Conservation (phyloP, 805 yeast species). For the Lipomyces mesembrius region DNA sequence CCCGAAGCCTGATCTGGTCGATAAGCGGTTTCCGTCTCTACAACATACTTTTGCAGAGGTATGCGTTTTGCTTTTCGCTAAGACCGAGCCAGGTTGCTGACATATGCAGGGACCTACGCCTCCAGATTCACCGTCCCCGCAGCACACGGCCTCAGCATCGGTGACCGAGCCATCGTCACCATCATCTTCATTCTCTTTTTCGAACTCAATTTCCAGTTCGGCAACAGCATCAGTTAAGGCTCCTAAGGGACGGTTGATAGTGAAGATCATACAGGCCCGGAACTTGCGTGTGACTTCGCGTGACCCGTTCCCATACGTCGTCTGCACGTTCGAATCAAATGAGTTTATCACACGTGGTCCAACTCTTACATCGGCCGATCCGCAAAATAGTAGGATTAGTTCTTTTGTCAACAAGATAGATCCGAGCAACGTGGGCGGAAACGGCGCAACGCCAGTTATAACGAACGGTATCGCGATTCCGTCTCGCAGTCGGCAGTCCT, state of each 20-base stretch:
- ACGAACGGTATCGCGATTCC: constrained; percentile 48
- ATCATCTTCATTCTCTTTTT: constrained; percentile 24
- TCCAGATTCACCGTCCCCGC: constrained; percentile 14
- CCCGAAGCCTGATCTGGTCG: constrained; percentile 34
- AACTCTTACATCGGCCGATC: constrained; percentile 41
- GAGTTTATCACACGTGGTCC: constrained; percentile 89
- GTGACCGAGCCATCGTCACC: constrained; percentile 19
- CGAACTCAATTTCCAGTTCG: constrained; percentile 8
- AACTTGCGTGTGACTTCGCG: constrained; percentile 62
- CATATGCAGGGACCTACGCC: constrained; percentile 8
- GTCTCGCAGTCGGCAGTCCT: constrained; percentile 39
- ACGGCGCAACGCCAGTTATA: constrained; percentile 9
- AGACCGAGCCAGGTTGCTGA: background rate
- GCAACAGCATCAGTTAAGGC: constrained; percentile 41
- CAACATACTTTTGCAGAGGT: constrained; percentile 21
- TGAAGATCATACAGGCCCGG: constrained; percentile 79
- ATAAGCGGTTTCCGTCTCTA: constrained; percentile 30
- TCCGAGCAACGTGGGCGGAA: constrained; percentile 16
- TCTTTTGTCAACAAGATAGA: constrained; percentile 26
- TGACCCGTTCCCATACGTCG: constrained; percentile 74
- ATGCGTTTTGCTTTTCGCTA: background rate
- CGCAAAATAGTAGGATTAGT: constrained; percentile 26
- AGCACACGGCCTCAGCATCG: constrained; percentile 2
- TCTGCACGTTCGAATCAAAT: constrained; percentile 87
- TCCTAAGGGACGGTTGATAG: constrained; percentile 82